These are phyloP conservation scores for Solanum ossicruentum DNA, from an alignment of 257 asterid species.

Conservation along the genomic window DNA sequence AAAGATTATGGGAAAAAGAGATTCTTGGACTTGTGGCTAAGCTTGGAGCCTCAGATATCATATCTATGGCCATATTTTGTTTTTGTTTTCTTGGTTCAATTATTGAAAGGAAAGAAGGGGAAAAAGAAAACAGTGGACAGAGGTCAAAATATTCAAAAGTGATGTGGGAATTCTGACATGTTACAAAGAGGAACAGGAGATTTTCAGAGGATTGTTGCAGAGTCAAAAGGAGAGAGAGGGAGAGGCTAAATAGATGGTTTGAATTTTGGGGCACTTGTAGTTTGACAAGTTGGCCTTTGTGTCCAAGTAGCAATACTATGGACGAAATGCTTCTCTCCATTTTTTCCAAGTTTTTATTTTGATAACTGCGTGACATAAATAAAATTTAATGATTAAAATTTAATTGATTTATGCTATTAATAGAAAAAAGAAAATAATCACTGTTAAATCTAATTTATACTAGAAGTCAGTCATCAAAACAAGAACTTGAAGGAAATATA, in stretches of 20 bases:
- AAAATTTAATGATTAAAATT: too few species aligned
- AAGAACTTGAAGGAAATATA: too few species aligned
- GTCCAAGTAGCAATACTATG: not conserved
- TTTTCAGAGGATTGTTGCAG: not conserved
- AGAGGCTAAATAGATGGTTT: not conserved
- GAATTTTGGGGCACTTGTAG: not conserved
- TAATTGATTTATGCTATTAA: too few species aligned
- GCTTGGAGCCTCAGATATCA: constrained; percentile 20
- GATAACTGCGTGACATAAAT: too few species aligned
- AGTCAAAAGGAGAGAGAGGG: not conserved
- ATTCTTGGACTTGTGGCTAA: constrained; percentile 26
- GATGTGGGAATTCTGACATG: not conserved
- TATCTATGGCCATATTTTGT: constrained; percentile 20
- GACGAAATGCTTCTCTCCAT: too few species aligned
- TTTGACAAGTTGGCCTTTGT: not conserved
- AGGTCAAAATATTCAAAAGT: not conserved
- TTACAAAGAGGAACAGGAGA: not conserved
- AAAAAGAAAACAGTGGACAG: not conserved
- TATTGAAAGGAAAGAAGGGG: not conserved
- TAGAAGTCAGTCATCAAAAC: too few species aligned
- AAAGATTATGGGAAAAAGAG: constrained; percentile 28
- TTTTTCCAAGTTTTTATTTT: too few species aligned
- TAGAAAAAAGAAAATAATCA: too few species aligned
- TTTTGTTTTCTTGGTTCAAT: not conserved
- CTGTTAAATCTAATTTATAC: too few species aligned